Base-by-base conservation (phyloP, 2,329 filamentous ascomycete species). In the Calonectria honghensis region DNA sequence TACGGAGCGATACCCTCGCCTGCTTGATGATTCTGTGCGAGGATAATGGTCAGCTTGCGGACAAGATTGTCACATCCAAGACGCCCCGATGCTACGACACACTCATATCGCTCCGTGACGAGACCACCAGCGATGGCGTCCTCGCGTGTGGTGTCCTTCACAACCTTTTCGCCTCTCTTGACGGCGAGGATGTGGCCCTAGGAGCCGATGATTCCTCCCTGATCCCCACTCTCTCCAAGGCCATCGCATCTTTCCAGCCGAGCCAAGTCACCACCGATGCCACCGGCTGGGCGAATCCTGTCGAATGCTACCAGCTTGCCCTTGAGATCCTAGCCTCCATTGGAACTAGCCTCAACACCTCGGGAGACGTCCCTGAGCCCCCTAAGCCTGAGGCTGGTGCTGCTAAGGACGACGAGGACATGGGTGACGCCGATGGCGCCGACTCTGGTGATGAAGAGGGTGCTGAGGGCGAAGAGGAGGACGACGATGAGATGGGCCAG, bases 251-350 rank as follows among this genome's bases (percentile, higher is more conserved):
- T 0, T 82, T 83, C 59, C 76, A 79, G 29, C 80, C 81, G 7
- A 80, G 77, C 24, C 81, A 79, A 81, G 74, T 45, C 48, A 52
- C 74, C 50, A 68, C 78, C 29, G 76, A 87, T 45, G 85, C 83
- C 39, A 74, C 83, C 27, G 83, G 83, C 70, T 87, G 84, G 80
- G 85, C 85, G 11, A 86, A 84, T 75, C 84, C 87, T 1, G 76
- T 84, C 10, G 89, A 91, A 75, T 86, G 89, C 50, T 82, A 90
- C 67, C 87, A 90, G 79, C 82, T 92, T 20, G 91, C 91, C 4
- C 84, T 94, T 0, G 91, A 94, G 82, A 90, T 92, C 20, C 85
- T 93, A 0, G 92, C 91, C 5, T 91, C 91, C 9, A 93, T 94
- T 61, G 91, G 91, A 52, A 93, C 91, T 3, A 88, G 86, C 59